Conservation (phyloP, 2,329 filamentous ascomycete genomes). For the Sporothrix pseudoabietina region DNA sequence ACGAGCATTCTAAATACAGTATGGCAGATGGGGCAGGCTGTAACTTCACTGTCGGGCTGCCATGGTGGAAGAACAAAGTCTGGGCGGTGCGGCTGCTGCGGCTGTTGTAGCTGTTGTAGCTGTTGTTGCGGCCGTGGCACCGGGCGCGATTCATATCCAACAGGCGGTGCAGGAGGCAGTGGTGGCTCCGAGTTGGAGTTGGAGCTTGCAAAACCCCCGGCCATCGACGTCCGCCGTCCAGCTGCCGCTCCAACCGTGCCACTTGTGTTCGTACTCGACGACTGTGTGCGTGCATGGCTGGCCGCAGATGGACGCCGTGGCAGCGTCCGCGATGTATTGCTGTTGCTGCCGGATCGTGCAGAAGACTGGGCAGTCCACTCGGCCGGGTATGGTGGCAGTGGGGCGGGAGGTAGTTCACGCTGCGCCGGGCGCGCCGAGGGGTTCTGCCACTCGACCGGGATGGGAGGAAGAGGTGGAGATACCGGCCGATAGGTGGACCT, state of each 20-base stretch:
- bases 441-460: slow-evolving; percentile 5
- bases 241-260: background rate
- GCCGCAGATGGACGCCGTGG: background rate
- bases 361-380: background rate
- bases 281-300: background rate
- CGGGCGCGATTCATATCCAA: background rate
- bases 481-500: background rate
- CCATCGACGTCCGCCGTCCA: background rate
- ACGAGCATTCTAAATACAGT: slow-evolving; percentile 81
- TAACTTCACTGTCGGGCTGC: slow-evolving; percentile 85
- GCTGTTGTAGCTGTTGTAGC: background rate
- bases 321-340: background rate
- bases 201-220: background rate
- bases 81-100: background rate
- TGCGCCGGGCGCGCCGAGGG: background rate
- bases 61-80: slow-evolving; percentile 63
- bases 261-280: background rate
- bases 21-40: slow-evolving; percentile 80
- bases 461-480: slow-evolving; percentile 1
- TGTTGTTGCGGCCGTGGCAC: background rate
- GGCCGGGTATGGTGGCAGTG: background rate
- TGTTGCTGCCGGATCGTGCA: too few species aligned
- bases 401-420: background rate
- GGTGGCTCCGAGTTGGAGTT: background rate
- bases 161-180: slow-evolving; percentile 12